Evolutionary conservation across 345 rosid genomes (phyloP).

Genomic region (Kandelia obovata): DNA sequence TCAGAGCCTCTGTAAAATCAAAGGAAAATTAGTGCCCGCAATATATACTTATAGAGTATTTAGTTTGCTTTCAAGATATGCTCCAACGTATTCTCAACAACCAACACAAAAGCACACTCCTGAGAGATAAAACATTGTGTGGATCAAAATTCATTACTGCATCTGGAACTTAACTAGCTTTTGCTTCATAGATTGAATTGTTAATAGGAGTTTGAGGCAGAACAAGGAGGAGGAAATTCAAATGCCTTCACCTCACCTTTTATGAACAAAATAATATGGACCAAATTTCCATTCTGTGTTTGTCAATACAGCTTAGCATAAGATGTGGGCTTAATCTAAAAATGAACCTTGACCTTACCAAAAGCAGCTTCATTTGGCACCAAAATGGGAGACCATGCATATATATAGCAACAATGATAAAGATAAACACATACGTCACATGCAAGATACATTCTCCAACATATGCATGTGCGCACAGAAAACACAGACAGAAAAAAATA

Average conservation of each 20-base stretch:
- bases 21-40: slow-evolving; percentile 3
- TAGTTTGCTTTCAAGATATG: background rate
- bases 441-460: background rate
- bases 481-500: background rate
- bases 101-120: background rate
- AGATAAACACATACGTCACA: background rate
- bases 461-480: background rate
- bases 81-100: background rate
- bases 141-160: no score
- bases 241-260: no score
- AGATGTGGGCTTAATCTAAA: no score
- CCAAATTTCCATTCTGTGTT: no score
- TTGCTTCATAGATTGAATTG: background rate
- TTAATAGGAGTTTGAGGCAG: background rate
- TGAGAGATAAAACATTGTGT: background rate
- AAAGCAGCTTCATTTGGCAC: no score
- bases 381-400: no score
- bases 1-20: background rate
- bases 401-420: background rate
- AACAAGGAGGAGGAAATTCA: background rate
- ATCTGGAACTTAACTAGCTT: background rate
- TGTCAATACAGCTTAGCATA: no score
- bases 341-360: no score
- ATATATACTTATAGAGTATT: background rate
- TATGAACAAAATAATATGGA: no score